Conservation (phyloP, 345 rosid species). For the Leavenworthia alabamica region DNA sequence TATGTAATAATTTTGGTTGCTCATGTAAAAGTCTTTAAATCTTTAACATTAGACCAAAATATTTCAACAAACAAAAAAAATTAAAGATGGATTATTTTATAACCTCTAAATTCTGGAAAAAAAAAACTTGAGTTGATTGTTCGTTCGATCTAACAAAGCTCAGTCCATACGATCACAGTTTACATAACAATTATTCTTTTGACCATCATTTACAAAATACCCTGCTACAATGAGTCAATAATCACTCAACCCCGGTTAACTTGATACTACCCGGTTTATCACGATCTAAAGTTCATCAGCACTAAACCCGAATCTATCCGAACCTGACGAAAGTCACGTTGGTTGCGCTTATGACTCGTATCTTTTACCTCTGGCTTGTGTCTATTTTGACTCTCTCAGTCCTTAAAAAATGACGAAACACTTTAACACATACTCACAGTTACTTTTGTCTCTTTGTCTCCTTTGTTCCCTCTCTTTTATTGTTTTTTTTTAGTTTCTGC, state of each 20-base stretch:
- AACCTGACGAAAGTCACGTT: not conserved
- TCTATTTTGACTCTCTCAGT: not conserved
- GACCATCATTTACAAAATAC: not conserved
- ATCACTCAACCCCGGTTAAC: not conserved
- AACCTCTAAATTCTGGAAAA: too few species aligned
- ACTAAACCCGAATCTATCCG: not conserved
- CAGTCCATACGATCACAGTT: too few species aligned
- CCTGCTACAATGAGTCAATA: not conserved
- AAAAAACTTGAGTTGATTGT: too few species aligned
- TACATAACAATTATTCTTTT: too few species aligned
- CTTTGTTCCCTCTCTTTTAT: conserved; percentile 17
- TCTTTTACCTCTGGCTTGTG: not conserved
- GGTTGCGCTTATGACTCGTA: not conserved
- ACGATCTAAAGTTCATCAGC: not conserved
- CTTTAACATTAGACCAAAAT: too few species aligned
- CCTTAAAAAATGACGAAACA: conserved; percentile 5
- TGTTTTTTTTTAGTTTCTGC: not conserved
- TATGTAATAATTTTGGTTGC: too few species aligned
- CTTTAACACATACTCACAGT: not conserved
- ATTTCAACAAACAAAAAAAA: too few species aligned
- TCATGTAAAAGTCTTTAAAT: too few species aligned
- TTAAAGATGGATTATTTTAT: too few species aligned
- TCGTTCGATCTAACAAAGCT: too few species aligned
- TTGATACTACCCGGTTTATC: not conserved
- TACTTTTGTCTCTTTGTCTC: conserved; percentile 30